Evolutionary conservation across 1,139 yeast genomes (phyloP), one percentile per base, ranked within the genome.

Genomic region (Protomyces inouyei): DNA sequence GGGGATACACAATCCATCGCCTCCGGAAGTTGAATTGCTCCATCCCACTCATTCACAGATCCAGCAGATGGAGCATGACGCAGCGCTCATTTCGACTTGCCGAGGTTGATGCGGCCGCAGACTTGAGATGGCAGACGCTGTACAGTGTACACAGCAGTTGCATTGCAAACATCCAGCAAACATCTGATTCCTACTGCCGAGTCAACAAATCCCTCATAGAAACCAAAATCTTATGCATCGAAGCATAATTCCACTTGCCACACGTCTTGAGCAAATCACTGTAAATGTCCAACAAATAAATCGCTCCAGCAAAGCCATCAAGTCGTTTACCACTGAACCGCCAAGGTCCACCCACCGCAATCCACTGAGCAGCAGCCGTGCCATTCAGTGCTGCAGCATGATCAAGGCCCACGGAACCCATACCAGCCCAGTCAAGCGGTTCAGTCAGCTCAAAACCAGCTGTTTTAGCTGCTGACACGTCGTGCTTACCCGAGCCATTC

Each of bases 331-430:
- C 63, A 3, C 38, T 25, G 32, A 59, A 59, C 32, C 40, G 40
- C 25, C 63, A 40, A 1, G 53, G 52, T 3, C 57, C 63, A 12
- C 63, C 63, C 14, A 32, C 43, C 12, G 54, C 52, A 43, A 59
- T 52, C 35, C 53, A 59, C 1, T 16, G n/a, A 36, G 53, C 63
- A 12, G 63, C 53, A 8, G 35, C 25, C 9, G 63, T 28, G 32
- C 53, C 63, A 43, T 52, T 52, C 32, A 16, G 18, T 12, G 57
- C 10, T 10, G 63, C 57, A n/a, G 25, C 21, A 9, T 16, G 52
- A 51, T 59, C 46, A 14, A 59, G 63, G 12, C 63, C 63, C 2
- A 51, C 63, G 14, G 54, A 35, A 9, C 63, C 63, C 32, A 59
- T 52, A 9, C 53, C 63, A 16, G 18, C 40, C 63, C 63, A 59